Percentiles rank a stretch among this genome's conserved stretches.
These are phyloP conservation scores for Lactifluus echinatus DNA, from an alignment of 768 basidiomycete genomes.

Conservation along the genomic window DNA sequence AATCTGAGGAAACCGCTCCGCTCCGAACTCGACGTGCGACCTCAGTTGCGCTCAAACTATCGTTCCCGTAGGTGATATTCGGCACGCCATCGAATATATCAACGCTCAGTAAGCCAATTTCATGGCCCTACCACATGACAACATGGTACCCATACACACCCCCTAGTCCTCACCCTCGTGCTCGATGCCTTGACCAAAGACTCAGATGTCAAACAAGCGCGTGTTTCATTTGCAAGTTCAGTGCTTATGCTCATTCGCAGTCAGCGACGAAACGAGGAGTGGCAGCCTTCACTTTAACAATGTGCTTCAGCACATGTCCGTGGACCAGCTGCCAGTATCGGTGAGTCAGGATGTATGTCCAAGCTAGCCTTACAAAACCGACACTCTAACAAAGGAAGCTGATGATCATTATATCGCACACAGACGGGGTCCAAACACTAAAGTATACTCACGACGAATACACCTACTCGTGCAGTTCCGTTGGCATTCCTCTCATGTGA, in stretches of 20 bases:
- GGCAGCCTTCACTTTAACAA: conserved; percentile 31
- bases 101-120: conserved; percentile 36
- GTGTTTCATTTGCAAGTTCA: neutral
- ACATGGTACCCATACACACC: too few relatives aligned
- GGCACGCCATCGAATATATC: conserved; percentile 49
- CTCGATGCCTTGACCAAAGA: conserved; percentile 19
- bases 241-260: conserved; percentile 14
- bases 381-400: neutral
- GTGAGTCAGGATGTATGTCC: conserved; percentile 27
- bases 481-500: conserved; percentile 53
- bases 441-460: conserved; percentile 34
- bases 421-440: conserved; percentile 25
- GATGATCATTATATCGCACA: neutral
- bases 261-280: conserved; percentile 26
- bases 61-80: conserved; percentile 44
- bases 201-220: conserved; percentile 8
- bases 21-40: too few relatives aligned
- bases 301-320: conserved; percentile 21
- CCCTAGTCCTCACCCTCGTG: conserved; percentile 16
- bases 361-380: too few relatives aligned
- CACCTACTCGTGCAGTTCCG: conserved; percentile 38
- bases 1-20: too few relatives aligned
- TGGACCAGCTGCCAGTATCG: conserved; percentile 24
- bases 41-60: too few relatives aligned
- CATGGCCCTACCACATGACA: neutral